Evolutionary conservation across 176 grass and related monocot genomes (phyloP), one percentile per base, ranked within the genome.

Genomic region (Rhynchospora pubera): DNA sequence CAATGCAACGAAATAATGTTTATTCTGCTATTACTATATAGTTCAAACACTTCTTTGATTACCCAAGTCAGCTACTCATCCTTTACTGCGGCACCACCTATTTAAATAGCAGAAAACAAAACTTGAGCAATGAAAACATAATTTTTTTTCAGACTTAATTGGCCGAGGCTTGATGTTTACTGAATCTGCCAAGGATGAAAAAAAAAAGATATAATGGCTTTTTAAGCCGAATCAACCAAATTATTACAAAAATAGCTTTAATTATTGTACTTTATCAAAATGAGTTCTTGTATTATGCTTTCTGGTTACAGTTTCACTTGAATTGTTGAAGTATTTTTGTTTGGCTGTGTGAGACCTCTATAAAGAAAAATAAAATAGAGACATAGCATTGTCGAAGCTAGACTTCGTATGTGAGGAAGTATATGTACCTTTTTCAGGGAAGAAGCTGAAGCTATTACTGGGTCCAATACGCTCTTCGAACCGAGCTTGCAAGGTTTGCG

Each of bases 401-500:
- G 5, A 11, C 13, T 3, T 65, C 16, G 28, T 28, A 6, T 67
- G 23, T 48, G 18, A 50, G 21, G 66, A 76, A 7, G 19, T 19
- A 44, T 21, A 18, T 53, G 22, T 22, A 82, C 79, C 79, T 82
- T 82, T 82, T 51, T 58, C 79, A 50, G 79, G 60, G 32, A 82
- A 82, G 42, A 82, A 82, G 60, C 79, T 82, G 58, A 82, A 82
- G 79, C 79, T 82, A 16, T 45, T 82, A 16, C 79, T 82, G 3
- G 79, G 61, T 14, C 79, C 79, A 14, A 82, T 23, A 16, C 16
- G 79, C 34, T 64, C 79, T 66, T 82, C 21, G 6, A 48, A 64
- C 18, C 6, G 42, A 51, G 44, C 72, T 76, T 32, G 90, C 94
- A 97, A 92, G 72, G 86, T 94, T 82, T 88, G 85, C 4, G 79